These are phyloP conservation scores for Penicillium desertorum DNA, from an alignment of 495 filamentous ascomycete species.

Conservation along the genomic window DNA sequence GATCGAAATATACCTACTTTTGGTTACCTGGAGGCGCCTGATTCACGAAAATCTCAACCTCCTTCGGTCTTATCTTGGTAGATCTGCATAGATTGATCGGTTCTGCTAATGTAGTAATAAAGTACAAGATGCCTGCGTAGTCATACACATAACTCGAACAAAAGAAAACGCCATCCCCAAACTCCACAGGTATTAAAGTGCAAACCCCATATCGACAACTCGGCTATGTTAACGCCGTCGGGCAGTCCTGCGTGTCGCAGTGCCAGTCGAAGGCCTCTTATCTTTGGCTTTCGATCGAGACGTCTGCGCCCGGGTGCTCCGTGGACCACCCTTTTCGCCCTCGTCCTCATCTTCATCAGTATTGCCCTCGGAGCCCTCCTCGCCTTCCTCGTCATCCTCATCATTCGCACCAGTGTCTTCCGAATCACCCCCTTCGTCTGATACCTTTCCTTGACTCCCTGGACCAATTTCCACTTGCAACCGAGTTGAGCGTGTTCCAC, in stretches of 20 bases:
- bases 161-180: constrained; percentile 20
- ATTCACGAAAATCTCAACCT: background rate
- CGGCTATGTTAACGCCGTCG: constrained; percentile 34
- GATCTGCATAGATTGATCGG: background rate
- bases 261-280: constrained; percentile 32
- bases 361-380: constrained; percentile 32
- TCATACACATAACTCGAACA: constrained; percentile 15
- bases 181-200: constrained; percentile 31
- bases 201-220: constrained; percentile 7
- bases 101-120: background rate
- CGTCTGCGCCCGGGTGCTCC: constrained; percentile 43
- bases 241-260: constrained; percentile 35
- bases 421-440: constrained; percentile 45
- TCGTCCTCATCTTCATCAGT: constrained; percentile 37
- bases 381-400: constrained; percentile 39
- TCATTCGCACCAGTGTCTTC: constrained; percentile 43
- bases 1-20: constrained; percentile 43
- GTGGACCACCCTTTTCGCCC: constrained; percentile 39
- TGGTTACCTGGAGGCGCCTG: constrained; percentile 28
- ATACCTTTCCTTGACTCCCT: constrained; percentile 28
- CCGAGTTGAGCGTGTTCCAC: constrained; percentile 45
- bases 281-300: constrained; percentile 42
- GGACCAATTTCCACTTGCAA: constrained; percentile 44
- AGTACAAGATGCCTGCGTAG: constrained; percentile 6
- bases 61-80: background rate